These are phyloP conservation scores for Pontederia paniculata DNA, from an alignment of 176 grass and related monocot species.

Conservation along the genomic window DNA sequence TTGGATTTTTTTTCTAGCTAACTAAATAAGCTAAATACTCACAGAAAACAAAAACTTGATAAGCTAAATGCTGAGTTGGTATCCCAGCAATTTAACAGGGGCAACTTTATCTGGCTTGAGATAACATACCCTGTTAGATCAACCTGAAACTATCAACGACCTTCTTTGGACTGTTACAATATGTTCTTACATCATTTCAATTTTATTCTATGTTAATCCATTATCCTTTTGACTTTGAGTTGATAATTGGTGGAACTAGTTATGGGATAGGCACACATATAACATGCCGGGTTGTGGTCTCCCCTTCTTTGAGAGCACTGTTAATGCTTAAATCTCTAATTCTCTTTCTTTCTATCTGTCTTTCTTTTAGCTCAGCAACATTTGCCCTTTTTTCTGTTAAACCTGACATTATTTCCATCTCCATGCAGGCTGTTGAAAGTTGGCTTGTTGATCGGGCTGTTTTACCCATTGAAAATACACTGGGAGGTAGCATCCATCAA, in stretches of 20 bases:
- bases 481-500: constrained; percentile 71
- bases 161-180: too few species aligned
- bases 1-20: too few species aligned
- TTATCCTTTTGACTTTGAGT: too few species aligned
- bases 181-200: neutral
- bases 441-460: constrained; percentile 52
- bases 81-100: neutral
- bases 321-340: too few species aligned
- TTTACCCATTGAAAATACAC: constrained; percentile 60
- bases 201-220: too few species aligned
- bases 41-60: neutral
- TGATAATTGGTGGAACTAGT: too few species aligned
- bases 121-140: neutral
- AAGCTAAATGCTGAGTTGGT: neutral
- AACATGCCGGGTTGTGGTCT: too few species aligned
- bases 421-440: constrained; percentile 41
- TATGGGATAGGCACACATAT: too few species aligned
- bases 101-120: neutral
- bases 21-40: too few species aligned
- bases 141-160: too few species aligned
- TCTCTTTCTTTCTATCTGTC: too few species aligned
- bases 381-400: neutral
- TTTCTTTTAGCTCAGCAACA: neutral
- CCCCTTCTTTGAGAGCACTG: too few species aligned
- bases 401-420: constrained; percentile 5